Evolutionary conservation across 75 land plant species (phyloP).

Genomic region (Sequoiadendron giganteum): DNA sequence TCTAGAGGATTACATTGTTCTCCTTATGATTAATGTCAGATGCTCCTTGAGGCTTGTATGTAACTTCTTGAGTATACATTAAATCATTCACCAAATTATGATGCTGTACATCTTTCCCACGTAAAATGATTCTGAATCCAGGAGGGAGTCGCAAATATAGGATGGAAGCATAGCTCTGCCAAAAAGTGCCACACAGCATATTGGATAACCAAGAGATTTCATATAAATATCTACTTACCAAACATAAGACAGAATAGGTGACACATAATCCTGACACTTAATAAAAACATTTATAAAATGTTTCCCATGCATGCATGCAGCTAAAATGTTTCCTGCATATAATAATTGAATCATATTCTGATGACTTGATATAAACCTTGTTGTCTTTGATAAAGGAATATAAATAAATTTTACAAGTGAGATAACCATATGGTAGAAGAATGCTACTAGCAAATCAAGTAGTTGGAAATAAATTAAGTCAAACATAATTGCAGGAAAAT

Average conservation of each 20-base stretch:
- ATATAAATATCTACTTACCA: background rate
- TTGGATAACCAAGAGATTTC: background rate
- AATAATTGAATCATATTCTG: background rate
- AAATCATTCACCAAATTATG: slow-evolving; percentile 86
- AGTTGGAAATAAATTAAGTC: background rate
- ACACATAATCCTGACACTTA: background rate
- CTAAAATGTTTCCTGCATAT: background rate
- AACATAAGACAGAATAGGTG: background rate
- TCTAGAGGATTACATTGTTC: slow-evolving; percentile 38
- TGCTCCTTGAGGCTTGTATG: slow-evolving; percentile 68
- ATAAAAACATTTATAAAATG: no score
- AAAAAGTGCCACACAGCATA: background rate
- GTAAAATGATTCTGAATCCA: slow-evolving; percentile 67
- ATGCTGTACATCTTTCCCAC: slow-evolving; percentile 83
- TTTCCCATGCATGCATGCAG: background rate
- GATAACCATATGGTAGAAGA: background rate
- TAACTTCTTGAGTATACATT: slow-evolving; percentile 63
- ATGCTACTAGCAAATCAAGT: background rate
- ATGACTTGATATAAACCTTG: background rate
- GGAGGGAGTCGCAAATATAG: slow-evolving; percentile 77
- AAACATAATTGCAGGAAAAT: background rate
- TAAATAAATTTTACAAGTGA: background rate
- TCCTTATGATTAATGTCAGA: slow-evolving; percentile 43
- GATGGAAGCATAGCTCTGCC: slow-evolving; percentile 87
- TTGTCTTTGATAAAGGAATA: background rate